Evolutionary conservation across 73 alveolate genomes (phyloP).

Genomic region (Paramecium tetraurelia): DNA sequence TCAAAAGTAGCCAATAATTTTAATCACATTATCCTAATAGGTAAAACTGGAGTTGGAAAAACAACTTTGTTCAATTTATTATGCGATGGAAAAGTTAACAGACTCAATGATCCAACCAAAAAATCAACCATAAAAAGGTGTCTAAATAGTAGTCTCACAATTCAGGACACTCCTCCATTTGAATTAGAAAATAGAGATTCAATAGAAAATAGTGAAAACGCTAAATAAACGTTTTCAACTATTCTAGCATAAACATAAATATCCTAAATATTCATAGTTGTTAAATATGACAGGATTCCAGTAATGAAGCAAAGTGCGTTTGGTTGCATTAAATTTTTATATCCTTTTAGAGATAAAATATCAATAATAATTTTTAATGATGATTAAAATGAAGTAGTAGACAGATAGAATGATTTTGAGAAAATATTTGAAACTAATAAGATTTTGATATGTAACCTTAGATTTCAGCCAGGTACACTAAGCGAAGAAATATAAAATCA

Average conservation of each 20-base stretch:
- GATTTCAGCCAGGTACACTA: not conserved
- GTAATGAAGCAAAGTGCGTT: not conserved
- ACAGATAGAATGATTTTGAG: not conserved
- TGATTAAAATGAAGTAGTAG: not conserved
- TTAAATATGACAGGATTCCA: not conserved
- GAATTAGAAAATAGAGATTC: not conserved
- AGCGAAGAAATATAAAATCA: not conserved
- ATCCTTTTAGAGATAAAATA: not conserved
- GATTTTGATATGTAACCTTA: not conserved
- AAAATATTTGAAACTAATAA: not conserved
- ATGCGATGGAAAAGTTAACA: not conserved
- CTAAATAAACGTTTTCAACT: not conserved
- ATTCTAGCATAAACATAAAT: not conserved
- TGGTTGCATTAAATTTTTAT: not conserved
- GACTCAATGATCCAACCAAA: not conserved
- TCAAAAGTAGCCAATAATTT: not conserved
- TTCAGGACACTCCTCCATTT: not conserved
- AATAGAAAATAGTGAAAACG: not conserved
- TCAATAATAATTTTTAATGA: not conserved
- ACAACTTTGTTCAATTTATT: not conserved
- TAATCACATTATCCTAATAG: not conserved
- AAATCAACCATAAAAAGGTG: not conserved
- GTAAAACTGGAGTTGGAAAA: not conserved
- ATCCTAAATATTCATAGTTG: not conserved
- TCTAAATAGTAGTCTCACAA: not conserved